Evolutionary conservation across 225 moss, liverwort and hornwort genomes (phyloP).

Genomic region (Anthoceros angustus): DNA sequence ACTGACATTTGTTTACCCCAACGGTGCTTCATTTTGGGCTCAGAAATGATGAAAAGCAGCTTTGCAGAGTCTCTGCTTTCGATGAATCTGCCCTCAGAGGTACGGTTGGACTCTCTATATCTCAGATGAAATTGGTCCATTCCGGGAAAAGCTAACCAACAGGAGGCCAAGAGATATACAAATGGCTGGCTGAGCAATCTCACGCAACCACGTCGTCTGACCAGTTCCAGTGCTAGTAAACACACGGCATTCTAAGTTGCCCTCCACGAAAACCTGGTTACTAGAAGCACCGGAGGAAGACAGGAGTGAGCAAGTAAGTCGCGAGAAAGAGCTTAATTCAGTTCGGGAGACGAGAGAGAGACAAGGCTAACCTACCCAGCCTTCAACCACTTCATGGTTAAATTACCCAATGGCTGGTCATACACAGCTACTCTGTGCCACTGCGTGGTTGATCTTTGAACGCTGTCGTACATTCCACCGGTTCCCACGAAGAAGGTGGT

Average conservation of each 20-base stretch:
- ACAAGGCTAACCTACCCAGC: slow-evolving; percentile 31
- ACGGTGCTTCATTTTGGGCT: no score
- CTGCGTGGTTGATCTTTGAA: slow-evolving; percentile 55
- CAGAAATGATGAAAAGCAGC: no score
- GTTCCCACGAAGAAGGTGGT: slow-evolving; percentile 85
- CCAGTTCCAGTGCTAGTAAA: neutral
- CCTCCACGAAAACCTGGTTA: neutral
- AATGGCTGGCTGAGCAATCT: slow-evolving; percentile 1
- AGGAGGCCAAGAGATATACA: no score
- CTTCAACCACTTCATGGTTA: slow-evolving; percentile 60
- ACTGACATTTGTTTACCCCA: no score
- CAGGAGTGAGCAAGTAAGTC: neutral
- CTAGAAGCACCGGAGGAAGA: neutral
- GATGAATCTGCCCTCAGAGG: no score
- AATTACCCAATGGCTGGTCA: slow-evolving; percentile 50
- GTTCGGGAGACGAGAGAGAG: neutral
- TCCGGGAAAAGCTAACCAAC: no score
- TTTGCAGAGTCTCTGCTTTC: no score
- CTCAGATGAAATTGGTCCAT: no score
- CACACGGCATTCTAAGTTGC: neutral
- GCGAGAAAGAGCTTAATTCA: neutral
- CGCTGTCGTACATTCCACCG: slow-evolving; percentile 81
- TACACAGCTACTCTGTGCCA: slow-evolving; percentile 93
- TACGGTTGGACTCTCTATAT: no score
- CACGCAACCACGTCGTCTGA: neutral